Conservation (phyloP, 2,329 filamentous ascomycete genomes). For the Chaetothyriales sp. region DNA sequence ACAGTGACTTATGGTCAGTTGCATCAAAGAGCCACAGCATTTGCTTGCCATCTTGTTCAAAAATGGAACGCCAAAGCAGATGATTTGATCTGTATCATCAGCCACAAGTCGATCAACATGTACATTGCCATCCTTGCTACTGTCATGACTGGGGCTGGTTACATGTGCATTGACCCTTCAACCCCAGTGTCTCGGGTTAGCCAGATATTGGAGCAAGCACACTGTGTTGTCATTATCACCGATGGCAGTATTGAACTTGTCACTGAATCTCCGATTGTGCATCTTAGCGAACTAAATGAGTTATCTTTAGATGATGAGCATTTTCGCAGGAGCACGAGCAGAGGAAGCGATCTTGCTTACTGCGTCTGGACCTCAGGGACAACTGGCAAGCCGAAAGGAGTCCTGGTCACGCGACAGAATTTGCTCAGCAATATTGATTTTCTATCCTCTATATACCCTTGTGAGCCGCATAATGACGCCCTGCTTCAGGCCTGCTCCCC, state of each 20-base stretch:
- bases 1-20: slow-evolving; percentile 50
- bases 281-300: background rate
- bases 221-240: slow-evolving; percentile 5
- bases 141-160: slow-evolving; percentile 60
- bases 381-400: slow-evolving; percentile 65
- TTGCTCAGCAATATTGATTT: slow-evolving; percentile 60
- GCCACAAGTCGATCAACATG: slow-evolving; percentile 60
- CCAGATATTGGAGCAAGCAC: slow-evolving; percentile 48
- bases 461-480: slow-evolving; percentile 33
- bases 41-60: slow-evolving; percentile 43
- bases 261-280: background rate
- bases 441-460: slow-evolving; percentile 51
- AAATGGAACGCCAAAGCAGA: slow-evolving; percentile 33
- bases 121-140: slow-evolving; percentile 62
- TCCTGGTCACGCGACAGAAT: slow-evolving; percentile 61
- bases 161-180: slow-evolving; percentile 63
- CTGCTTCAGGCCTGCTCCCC: slow-evolving; percentile 72
- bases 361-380: slow-evolving; percentile 73
- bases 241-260: background rate
- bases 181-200: slow-evolving; percentile 47
- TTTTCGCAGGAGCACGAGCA: slow-evolving; percentile 24
- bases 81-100: slow-evolving; percentile 53
- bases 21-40: slow-evolving; percentile 46
- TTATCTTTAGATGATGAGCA: background rate
- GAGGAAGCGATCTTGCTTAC: slow-evolving; percentile 44